Conservation (phyloP, 805 yeast genomes). For the Sugiyamaella chiloensis region DNA sequence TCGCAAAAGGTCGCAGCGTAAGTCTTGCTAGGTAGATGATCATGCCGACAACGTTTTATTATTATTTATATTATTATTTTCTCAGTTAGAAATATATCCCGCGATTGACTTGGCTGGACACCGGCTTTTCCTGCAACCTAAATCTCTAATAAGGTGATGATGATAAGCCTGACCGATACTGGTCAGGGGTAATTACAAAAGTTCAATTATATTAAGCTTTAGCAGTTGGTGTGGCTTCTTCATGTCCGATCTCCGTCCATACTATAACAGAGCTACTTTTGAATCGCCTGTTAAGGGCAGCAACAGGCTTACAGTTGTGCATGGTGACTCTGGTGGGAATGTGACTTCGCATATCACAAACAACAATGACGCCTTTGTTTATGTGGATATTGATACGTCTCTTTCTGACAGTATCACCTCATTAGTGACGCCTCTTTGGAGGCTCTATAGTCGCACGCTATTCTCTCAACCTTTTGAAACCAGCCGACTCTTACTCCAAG, state of each 20-base stretch:
- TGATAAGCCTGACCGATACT: too few species aligned
- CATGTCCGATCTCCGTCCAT: constrained; percentile 52
- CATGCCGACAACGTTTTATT: too few species aligned
- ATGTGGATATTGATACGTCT: constrained; percentile 53
- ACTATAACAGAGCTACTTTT: constrained; percentile 65
- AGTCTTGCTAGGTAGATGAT: constrained; percentile 11
- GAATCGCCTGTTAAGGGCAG: constrained; percentile 41
- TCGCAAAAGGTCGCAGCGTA: constrained; percentile 14
- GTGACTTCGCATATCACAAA: constrained; percentile 34
- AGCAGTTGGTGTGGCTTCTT: background rate
- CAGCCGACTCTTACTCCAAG: constrained; percentile 72
- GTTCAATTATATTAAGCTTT: background rate
- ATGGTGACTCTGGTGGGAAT: constrained; percentile 27
- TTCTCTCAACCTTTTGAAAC: constrained; percentile 88
- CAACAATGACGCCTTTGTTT: constrained; percentile 25
- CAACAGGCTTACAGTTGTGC: constrained; percentile 21
- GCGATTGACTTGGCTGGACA: too few species aligned
- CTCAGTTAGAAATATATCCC: too few species aligned
- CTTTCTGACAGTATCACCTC: constrained; percentile 55
- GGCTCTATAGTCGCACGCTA: constrained; percentile 65
- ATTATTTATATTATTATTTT: too few species aligned
- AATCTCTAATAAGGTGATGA: too few species aligned
- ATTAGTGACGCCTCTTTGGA: constrained; percentile 57
- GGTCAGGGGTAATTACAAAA: background rate
- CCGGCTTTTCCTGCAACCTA: too few species aligned